These are phyloP conservation scores for Clarireedia monteithiana DNA, from an alignment of 2,329 filamentous ascomycete genomes.

Conservation along the genomic window DNA sequence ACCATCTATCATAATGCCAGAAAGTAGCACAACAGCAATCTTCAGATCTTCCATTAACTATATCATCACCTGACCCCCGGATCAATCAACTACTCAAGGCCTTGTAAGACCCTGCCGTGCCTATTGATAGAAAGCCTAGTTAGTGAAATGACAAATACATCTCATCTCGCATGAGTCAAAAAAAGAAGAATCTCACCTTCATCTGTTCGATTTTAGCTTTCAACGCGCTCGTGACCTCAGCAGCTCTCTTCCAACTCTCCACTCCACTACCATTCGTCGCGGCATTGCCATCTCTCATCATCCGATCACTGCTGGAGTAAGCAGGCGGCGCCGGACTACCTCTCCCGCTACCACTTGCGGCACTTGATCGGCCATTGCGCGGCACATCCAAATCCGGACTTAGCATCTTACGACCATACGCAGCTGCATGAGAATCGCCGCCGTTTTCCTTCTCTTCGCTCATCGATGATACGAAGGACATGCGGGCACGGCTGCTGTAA, in stretches of 20 bases:
- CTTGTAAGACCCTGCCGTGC: slow-evolving; percentile 44
- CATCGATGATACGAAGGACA: slow-evolving; percentile 56
- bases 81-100: slow-evolving; percentile 19
- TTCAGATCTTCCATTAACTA: neutral
- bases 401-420: slow-evolving; percentile 27
- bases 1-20: neutral
- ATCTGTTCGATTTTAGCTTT: slow-evolving; percentile 98
- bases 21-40: too few species aligned
- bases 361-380: slow-evolving; percentile 26
- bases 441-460: slow-evolving; percentile 75
- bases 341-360: slow-evolving; percentile 28
- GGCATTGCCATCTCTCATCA: slow-evolving; percentile 19
- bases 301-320: slow-evolving; percentile 25
- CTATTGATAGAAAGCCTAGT: slow-evolving; percentile 25
- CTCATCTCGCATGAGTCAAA: neutral
- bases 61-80: neutral
- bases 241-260: slow-evolving; percentile 95
- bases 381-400: slow-evolving; percentile 25
- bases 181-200: slow-evolving; percentile 52
- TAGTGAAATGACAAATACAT: neutral
- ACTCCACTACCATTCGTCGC: slow-evolving; percentile 45
- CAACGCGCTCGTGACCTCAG: slow-evolving; percentile 93
- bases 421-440: slow-evolving; percentile 29
- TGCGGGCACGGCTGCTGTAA: slow-evolving; percentile 25
- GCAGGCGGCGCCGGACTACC: slow-evolving; percentile 23